These are phyloP conservation scores for Mycosphaerella sp. DNA, from an alignment of 2,329 filamentous ascomycete species.

Conservation along the genomic window DNA sequence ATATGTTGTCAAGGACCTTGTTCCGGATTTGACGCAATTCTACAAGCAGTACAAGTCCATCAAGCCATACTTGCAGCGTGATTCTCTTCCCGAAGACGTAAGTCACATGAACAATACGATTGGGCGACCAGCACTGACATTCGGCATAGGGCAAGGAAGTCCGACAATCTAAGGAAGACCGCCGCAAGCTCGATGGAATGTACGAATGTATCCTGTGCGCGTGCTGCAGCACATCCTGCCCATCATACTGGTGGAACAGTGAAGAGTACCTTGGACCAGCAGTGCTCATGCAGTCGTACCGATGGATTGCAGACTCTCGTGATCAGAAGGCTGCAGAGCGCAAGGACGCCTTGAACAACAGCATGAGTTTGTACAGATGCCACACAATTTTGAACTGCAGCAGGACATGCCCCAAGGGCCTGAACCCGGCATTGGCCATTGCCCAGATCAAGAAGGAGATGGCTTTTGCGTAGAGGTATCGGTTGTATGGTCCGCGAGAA, in stretches of 20 bases:
- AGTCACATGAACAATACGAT: constrained; percentile 34
- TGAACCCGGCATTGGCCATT: constrained; percentile 93
- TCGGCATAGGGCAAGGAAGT: constrained; percentile 72
- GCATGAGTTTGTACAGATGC: constrained; percentile 97
- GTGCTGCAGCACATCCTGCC: constrained; percentile 98
- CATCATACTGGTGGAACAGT: constrained; percentile 99
- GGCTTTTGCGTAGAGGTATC: constrained; percentile 47
- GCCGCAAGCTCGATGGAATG: constrained; percentile 92
- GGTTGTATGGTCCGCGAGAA: neutral
- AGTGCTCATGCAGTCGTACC: constrained; percentile 94
- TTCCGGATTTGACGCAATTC: constrained; percentile 95
- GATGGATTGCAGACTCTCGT: constrained; percentile 91
- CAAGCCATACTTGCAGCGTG: constrained; percentile 94
- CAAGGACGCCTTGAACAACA: constrained; percentile 91
- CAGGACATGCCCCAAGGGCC: constrained; percentile 92
- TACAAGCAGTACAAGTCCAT: constrained; percentile 99
- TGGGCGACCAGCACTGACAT: constrained; percentile 13
- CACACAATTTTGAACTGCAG: constrained; percentile 99
- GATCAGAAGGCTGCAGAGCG: constrained; percentile 85
- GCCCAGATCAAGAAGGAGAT: constrained; percentile 98
- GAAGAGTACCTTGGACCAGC: constrained; percentile 98
- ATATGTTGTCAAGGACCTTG: constrained; percentile 98
- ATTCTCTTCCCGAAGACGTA: constrained; percentile 77
- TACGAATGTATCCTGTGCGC: constrained; percentile 99
- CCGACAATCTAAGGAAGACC: constrained; percentile 84